Evolutionary conservation across 331 rosid species (phyloP).

Genomic region (Quercus tomentella): DNA sequence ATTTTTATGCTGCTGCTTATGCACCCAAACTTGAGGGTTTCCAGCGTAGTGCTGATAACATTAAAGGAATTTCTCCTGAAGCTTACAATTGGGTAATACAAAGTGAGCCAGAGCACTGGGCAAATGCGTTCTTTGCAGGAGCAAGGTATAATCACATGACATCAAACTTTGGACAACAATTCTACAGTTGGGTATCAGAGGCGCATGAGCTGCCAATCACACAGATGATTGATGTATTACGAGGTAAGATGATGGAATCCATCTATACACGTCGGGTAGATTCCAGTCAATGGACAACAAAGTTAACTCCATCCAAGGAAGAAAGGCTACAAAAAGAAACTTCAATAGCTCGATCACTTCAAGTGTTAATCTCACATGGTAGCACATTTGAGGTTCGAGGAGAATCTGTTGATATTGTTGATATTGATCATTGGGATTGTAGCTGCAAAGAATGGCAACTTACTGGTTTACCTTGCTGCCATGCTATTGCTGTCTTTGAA

Average conservation of each 20-base stretch:
- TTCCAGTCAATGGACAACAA: slow-evolving; percentile 73
- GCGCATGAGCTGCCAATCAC: slow-evolving; percentile 95
- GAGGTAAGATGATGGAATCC: slow-evolving; percentile 88
- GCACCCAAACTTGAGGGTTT: slow-evolving; percentile 69
- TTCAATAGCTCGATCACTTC: slow-evolving; percentile 47
- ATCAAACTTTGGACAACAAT: slow-evolving; percentile 77
- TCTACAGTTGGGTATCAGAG: slow-evolving; percentile 86
- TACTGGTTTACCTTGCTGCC: slow-evolving; percentile 91
- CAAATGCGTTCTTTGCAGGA: slow-evolving; percentile 78
- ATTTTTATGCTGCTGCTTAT: slow-evolving; percentile 81
- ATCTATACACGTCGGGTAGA: slow-evolving; percentile 56
- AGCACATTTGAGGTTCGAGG: slow-evolving; percentile 82
- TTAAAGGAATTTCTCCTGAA: slow-evolving; percentile 87
- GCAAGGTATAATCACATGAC: slow-evolving; percentile 74
- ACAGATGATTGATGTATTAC: slow-evolving; percentile 82
- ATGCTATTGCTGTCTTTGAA: slow-evolving; percentile 76
- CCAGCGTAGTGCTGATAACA: slow-evolving; percentile 58
- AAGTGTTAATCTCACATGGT: slow-evolving; percentile 57
- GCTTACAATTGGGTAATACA: slow-evolving; percentile 85
- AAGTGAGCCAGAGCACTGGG: slow-evolving; percentile 89
- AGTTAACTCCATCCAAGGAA: slow-evolving; percentile 81
- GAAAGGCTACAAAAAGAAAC: slow-evolving; percentile 64
- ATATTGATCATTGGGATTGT: slow-evolving; percentile 82
- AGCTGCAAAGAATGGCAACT: slow-evolving; percentile 93
- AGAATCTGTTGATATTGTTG: slow-evolving; percentile 68